Evolutionary conservation across 2,329 filamentous ascomycete species (phyloP).

Genomic region (Trichoderma sp.): DNA sequence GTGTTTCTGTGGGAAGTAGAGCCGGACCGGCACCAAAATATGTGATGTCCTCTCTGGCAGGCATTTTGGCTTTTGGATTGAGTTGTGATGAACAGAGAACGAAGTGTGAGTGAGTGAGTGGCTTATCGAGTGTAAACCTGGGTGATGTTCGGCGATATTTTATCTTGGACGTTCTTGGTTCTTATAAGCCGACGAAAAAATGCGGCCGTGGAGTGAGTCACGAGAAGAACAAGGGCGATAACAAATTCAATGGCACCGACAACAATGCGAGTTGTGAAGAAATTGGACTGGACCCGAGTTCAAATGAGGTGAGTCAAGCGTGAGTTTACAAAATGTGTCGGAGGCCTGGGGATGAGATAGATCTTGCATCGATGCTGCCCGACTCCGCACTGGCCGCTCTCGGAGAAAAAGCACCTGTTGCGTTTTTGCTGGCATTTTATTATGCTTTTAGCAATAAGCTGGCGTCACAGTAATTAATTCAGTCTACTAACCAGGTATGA

Average conservation of each 20-base stretch:
- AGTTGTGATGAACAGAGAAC: not conserved
- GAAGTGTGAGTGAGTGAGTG: not conserved
- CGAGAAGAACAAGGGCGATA: not conserved
- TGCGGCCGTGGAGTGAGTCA: not conserved
- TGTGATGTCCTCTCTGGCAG: constrained; percentile 70
- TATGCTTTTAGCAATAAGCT: not conserved
- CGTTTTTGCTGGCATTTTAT: not conserved
- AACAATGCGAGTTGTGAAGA: not conserved
- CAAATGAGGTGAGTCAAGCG: not conserved
- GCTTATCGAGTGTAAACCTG: not conserved
- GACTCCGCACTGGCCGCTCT: constrained; percentile 5
- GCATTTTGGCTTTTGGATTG: constrained; percentile 53
- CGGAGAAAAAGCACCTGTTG: not conserved
- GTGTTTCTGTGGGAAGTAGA: constrained; percentile 76
- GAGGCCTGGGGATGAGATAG: not conserved
- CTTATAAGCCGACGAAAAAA: not conserved
- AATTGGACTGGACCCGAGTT: not conserved
- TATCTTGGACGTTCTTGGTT: not conserved
- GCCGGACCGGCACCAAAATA: constrained; percentile 94
- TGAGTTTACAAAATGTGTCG: not conserved
- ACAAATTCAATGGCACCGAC: not conserved
- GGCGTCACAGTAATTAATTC: not conserved
- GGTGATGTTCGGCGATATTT: not conserved
- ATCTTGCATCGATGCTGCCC: not conserved
- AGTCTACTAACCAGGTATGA: not conserved